A percentile compares a stretch with the other conserved stretches of the same genome.
Evolutionary conservation across 306 rosid genomes (phyloP).

Genomic region (Corylus heterophylla): DNA sequence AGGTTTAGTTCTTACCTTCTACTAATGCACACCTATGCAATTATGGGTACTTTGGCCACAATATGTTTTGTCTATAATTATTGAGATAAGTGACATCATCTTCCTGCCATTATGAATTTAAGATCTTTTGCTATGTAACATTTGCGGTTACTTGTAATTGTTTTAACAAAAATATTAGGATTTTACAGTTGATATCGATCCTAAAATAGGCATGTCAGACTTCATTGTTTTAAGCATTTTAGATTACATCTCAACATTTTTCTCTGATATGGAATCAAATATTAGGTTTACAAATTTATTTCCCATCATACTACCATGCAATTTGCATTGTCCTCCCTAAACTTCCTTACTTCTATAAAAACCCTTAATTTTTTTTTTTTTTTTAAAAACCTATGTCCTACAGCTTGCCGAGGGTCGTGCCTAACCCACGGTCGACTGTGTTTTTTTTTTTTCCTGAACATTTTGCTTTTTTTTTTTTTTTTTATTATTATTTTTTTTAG

Average conservation of each 20-base stretch:
- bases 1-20: conserved; percentile 51
- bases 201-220: not conserved
- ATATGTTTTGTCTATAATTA: not conserved
- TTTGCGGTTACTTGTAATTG: conserved; percentile 4
- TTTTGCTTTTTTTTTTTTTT: too few species aligned
- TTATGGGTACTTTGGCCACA: conserved; percentile 8
- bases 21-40: conserved; percentile 18
- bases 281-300: not conserved
- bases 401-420: too few species aligned
- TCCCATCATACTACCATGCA: not conserved
- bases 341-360: too few species aligned
- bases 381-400: too few species aligned
- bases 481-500: too few species aligned
- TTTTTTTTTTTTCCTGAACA: too few species aligned
- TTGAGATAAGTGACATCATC: not conserved
- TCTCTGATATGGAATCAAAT: not conserved
- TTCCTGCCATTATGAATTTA: conserved; percentile 12
- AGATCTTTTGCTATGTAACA: conserved; percentile 22
- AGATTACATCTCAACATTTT: not conserved
- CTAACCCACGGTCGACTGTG: too few species aligned
- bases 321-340: too few species aligned
- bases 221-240: not conserved
- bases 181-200: not conserved
- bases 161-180: conserved; percentile 5
- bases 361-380: too few species aligned